A percentile compares a stretch with the other conserved stretches of the same genome.
Evolutionary conservation across 345 rosid species (phyloP).

Genomic region (Iberis pinnata): DNA sequence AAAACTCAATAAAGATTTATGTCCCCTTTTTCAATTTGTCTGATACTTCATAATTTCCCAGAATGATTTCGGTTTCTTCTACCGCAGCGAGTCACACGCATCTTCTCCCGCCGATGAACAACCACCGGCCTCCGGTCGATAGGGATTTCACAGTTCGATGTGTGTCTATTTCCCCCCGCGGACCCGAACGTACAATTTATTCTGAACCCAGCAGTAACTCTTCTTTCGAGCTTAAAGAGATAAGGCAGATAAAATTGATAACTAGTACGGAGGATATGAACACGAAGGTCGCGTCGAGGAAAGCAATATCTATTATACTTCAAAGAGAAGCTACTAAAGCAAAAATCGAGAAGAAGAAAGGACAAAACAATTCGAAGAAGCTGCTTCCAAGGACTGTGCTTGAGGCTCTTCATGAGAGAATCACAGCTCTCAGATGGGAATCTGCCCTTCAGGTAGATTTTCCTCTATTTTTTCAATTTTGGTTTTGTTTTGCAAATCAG

Average conservation of each 20-base stretch:
- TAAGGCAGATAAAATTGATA: constrained; percentile 29
- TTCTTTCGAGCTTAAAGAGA: constrained; percentile 18
- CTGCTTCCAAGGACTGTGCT: constrained; percentile 76
- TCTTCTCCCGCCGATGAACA: constrained; percentile 28
- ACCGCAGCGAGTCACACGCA: constrained; percentile 23
- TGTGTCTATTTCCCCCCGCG: constrained; percentile 14
- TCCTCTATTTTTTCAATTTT: neutral
- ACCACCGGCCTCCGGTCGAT: constrained; percentile 22
- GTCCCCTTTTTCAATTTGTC: neutral
- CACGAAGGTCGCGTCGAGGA: constrained; percentile 69
- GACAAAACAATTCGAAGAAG: constrained; percentile 55
- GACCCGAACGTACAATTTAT: neutral
- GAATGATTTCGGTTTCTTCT: constrained; percentile 36
- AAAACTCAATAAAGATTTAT: no score
- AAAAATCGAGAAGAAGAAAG: constrained; percentile 70
- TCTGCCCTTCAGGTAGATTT: constrained; percentile 72
- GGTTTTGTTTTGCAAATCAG: no score
- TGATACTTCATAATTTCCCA: constrained; percentile 5
- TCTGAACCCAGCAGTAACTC: neutral
- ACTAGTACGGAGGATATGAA: constrained; percentile 37
- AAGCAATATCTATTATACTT: constrained; percentile 67
- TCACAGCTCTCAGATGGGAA: constrained; percentile 82
- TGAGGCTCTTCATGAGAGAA: constrained; percentile 79
- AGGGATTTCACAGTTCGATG: neutral
- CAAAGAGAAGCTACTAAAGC: constrained; percentile 78